Evolutionary conservation across 805 yeast species (phyloP), one percentile per base, ranked within the genome.

Genomic region (Candida morakotiae): DNA sequence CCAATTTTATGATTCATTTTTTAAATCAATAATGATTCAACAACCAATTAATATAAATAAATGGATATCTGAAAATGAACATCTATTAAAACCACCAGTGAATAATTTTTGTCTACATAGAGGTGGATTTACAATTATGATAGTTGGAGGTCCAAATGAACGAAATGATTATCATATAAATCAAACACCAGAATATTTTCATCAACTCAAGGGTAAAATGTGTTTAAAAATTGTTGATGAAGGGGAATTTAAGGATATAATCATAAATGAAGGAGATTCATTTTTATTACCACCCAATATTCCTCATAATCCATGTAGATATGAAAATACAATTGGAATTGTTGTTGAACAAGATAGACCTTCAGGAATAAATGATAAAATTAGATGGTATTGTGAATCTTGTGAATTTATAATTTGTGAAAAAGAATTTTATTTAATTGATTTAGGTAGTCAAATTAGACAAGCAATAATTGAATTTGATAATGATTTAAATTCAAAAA

Each of bases 341-440:
- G 97, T 89, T 2, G 83, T 89, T 13, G 97, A 89, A 53, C 96
- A 89, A 60, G 95, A 87, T 55, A 71, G 97, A 47, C 95, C 96
- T 0, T 65, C 64, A 35, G 86, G 76, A 1, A 64, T 73, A 15
- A 69, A 75, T 41, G 97, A 89, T 56, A 75, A 75, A 44, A 66
- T 88, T 50, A 71, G 96, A 49, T 89, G 96, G 96, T 89, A 89
- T 55, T 89, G 97, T 51, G 60, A 75, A 6, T 67, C 67, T 10
- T 89, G 97, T 62, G 62, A 61, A 38, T 73, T 73, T 25, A 64
- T 81, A 9, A 81, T 85, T 1, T 76, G 80, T 53, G 89, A 87
- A 56, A 69, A 67, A 16, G 77, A 73, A 39, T 87, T 89, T 55
- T 79, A 83, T 49, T 83, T 91, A 58, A 57, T 64, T 6, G 96